Conservation (phyloP, 2,329 filamentous ascomycete genomes). For the Ophiostoma quercus region DNA sequence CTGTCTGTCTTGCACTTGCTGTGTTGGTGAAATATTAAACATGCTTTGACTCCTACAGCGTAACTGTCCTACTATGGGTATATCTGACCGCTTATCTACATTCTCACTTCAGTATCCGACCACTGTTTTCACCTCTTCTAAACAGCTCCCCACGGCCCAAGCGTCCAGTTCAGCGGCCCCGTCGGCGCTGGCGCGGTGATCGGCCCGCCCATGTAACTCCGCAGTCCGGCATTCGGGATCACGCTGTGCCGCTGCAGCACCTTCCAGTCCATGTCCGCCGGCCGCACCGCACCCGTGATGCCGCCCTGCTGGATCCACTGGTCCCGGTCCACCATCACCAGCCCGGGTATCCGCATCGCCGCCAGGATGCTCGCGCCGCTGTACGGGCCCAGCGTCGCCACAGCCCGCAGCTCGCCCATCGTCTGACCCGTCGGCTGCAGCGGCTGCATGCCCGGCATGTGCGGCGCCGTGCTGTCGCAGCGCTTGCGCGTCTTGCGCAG, state of each 20-base stretch:
- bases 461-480: slow-evolving; percentile 29
- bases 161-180: slow-evolving; percentile 51
- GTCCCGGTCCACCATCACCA: slow-evolving; percentile 67
- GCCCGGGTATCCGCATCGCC: slow-evolving; percentile 61
- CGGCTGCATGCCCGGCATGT: slow-evolving; percentile 16
- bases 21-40: neutral
- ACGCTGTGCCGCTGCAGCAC: slow-evolving; percentile 59
- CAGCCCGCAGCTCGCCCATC: slow-evolving; percentile 54
- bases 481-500: slow-evolving; percentile 39
- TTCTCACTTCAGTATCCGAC: too few relatives aligned
- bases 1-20: neutral
- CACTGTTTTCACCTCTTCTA: neutral
- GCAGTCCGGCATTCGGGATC: slow-evolving; percentile 46
- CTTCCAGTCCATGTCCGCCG: slow-evolving; percentile 55
- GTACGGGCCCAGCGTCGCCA: slow-evolving; percentile 70
- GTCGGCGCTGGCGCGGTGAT: slow-evolving; percentile 30
- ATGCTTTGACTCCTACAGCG: neutral
- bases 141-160: slow-evolving; percentile 56
- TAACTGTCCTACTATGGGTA: neutral
- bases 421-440: slow-evolving; percentile 24
- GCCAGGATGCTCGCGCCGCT: slow-evolving; percentile 66
- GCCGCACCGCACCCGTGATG: slow-evolving; percentile 53
- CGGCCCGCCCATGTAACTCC: slow-evolving; percentile 37
- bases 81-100: neutral
- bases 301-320: slow-evolving; percentile 64